Conservation (phyloP, 2,329 filamentous ascomycete genomes). For the Periglandula ipomoeae region DNA sequence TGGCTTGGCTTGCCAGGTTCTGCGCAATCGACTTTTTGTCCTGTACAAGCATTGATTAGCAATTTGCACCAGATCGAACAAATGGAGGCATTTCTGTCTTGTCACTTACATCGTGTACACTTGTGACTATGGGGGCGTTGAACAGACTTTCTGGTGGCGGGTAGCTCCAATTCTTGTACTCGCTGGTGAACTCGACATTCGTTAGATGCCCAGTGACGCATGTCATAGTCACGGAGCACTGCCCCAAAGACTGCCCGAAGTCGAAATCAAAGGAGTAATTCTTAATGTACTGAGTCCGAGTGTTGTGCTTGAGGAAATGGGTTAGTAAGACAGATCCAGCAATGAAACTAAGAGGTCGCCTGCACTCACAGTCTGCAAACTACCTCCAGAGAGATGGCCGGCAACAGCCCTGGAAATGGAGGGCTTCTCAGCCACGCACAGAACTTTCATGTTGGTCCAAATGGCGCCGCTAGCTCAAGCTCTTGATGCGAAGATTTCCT, state of each 20-base stretch:
- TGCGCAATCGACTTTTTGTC: constrained; percentile 72
- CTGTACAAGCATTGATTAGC: constrained; percentile 27
- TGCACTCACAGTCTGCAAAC: constrained; percentile 54
- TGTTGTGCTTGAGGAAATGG: constrained; percentile 45
- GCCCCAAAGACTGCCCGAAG: constrained; percentile 73
- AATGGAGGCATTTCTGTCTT: no score
- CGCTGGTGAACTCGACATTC: constrained; percentile 62
- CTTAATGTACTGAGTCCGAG: constrained; percentile 72
- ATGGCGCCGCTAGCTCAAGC: background rate
- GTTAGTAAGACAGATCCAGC: constrained; percentile 13
- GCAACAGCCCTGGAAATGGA: constrained; percentile 95
- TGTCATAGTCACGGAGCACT: constrained; percentile 84
- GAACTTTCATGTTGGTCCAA: constrained; percentile 33
- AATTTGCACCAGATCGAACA: no score
- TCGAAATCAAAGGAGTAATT: constrained; percentile 90
- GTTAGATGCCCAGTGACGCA: constrained; percentile 85
- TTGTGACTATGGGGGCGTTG: constrained; percentile 63
- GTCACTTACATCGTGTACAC: constrained; percentile 52
- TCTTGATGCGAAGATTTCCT: background rate
- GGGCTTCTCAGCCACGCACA: constrained; percentile 60
- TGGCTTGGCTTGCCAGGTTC: constrained; percentile 77
- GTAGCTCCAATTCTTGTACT: constrained; percentile 71
- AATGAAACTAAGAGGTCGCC: background rate
- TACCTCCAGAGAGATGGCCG: constrained; percentile 74
- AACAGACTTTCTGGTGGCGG: constrained; percentile 76